phyloP scores from a whole-genome alignment of 805 yeast species.

The Ascoidea asiatica region DNA sequence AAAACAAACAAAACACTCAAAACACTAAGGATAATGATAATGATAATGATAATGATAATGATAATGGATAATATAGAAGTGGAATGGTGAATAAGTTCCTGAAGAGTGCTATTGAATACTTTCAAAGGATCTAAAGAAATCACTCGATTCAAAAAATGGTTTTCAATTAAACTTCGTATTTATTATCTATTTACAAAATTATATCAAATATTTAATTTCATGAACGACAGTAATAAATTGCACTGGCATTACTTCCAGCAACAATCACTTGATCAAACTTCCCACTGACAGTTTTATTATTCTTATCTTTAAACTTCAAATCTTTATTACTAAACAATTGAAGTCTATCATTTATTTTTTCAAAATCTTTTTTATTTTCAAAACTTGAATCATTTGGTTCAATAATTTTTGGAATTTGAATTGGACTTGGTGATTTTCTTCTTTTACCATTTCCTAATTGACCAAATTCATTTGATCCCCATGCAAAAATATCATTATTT shows the following conservation, averaged over 20 bases:
- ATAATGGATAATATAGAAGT: too few relatives aligned
- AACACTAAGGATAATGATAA: too few relatives aligned
- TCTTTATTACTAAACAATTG: constrained; percentile 20
- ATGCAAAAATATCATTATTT: constrained; percentile 53
- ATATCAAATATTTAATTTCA: too few relatives aligned
- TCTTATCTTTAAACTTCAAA: constrained; percentile 12
- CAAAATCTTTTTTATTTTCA: constrained; percentile 17
- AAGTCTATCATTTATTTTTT: constrained; percentile 30
- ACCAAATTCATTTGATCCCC: constrained; percentile 80
- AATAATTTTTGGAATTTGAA: constrained; percentile 36
- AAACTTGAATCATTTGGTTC: constrained; percentile 28
- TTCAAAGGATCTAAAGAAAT: too few relatives aligned
- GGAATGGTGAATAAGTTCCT: too few relatives aligned
- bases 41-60: too few relatives aligned
- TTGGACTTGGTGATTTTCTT: constrained; percentile 43
- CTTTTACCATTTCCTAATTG: constrained; percentile 79
- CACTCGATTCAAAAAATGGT: too few relatives aligned
- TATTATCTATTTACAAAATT: too few relatives aligned
- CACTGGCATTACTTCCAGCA: constrained; percentile 52
- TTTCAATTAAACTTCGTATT: too few relatives aligned
- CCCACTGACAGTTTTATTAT: constrained; percentile 11
- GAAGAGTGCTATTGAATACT: too few relatives aligned
- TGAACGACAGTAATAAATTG: constrained; percentile 36
- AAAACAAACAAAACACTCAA: too few relatives aligned
- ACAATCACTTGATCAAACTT: constrained; percentile 39